Evolutionary conservation across 306 rosid species (phyloP), one percentile per base, ranked within the genome.

Genomic region (Acacia melanoxylon): DNA sequence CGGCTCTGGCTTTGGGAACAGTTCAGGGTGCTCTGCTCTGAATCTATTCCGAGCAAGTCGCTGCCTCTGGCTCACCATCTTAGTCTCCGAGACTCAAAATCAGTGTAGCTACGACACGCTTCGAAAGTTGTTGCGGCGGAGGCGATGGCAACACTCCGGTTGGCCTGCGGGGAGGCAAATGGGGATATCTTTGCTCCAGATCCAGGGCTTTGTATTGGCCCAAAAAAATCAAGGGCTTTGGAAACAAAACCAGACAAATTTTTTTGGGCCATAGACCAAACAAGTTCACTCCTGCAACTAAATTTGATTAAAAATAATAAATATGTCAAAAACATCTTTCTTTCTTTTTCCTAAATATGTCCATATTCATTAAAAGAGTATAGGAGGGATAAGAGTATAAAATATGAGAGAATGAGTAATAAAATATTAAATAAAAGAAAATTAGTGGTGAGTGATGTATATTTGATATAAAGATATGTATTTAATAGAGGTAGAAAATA

Each of bases 1-100:
- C 25, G 91, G 90, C 78, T 87, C 94, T 24, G 85, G 87, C 42
- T 82, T 74, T 4, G 86, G 91, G 66, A 75, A 87, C 31, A 85
- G 84, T 14, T 80, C 90, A 1, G 95, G 95, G 82, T 89, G 69
- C 37, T 61, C 85, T 8, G 79, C 86, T 76, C 72, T 89, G 92
- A 19, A 90, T 59, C 42, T 86, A 83, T 92, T 92, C 54, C 90
- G 92, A 33, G 99, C 98, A 7, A 86, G 81, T 79, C 82, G 86
- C 89, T 93, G 98, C 80, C 98, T 88, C 81, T 88, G 78, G 90
- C 83, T 93, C 88, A 85, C 99, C 98, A 95, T 95, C 66, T 62
- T 86, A 9, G 29, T 68, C 46, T 40, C 79, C 78, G 54, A 79
- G 85, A 86, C 87, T 89, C 79, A 86, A 83, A 29, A 62, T 56